Base-by-base conservation (phyloP, 495 filamentous ascomycete species). In the Penicillium daleae region DNA sequence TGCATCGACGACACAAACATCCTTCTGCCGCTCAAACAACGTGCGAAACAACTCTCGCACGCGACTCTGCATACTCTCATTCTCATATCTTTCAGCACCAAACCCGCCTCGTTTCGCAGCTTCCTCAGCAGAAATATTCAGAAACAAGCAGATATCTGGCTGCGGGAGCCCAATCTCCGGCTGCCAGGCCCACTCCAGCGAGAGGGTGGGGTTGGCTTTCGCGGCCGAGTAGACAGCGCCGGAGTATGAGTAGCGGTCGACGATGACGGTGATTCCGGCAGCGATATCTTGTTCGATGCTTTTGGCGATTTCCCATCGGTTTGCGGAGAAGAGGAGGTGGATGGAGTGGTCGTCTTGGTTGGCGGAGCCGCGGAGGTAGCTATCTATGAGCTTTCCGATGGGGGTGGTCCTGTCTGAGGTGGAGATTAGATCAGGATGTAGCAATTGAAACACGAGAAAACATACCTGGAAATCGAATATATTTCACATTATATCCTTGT, bases 141-240 rank as follows among this genome's bases (percentile, higher is more conserved):
- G 82, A 71, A 97, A 99, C 2, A 99, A 64, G 26, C 93, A 93
- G 10, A 92, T 68, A 76, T 99, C 95, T 0, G 96, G 94, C 12
- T 88, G 83, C 4, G 96, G 95, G 9, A 99, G 80, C 6, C 95
- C 95, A 22, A 91, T 81, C 68, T 99, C 95, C 5, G 95, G 92
- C 39, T 86, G 83, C 73, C 83, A 85, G 42, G 91, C 92, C 91
- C 94, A 97, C 4, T 83, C 74, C 6, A 98, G 76, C 1, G 84
- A 80, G 9, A 97, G 81, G 7, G 75, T 77, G 8, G 87, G 85
- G 68, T 90, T 91, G 24, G 84, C 80, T 68, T 97, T 97, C 0
- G 95, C 95, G n/a, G 92, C 90, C n/a, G 89, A 91, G 77, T 98
- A 99, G 21, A 97, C 92, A 50, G 91, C 89, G 19, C 95, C 95